Evolutionary conservation across 2,329 filamentous ascomycete genomes (phyloP).

Genomic region (Triangularia verruculosa): DNA sequence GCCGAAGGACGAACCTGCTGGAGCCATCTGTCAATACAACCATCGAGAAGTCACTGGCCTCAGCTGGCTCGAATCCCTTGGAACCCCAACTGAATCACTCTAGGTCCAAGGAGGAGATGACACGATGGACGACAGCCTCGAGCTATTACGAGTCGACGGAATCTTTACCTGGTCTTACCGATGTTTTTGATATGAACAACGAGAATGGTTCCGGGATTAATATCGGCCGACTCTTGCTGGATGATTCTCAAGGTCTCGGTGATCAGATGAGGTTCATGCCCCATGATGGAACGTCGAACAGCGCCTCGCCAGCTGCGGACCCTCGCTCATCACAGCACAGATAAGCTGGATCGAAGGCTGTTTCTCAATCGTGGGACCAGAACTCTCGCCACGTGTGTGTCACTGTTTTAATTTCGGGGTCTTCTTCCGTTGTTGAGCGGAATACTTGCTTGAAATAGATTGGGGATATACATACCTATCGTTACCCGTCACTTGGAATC

Average conservation of each 20-base stretch:
- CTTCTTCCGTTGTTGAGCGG: neutral
- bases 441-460: neutral
- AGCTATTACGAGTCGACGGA: constrained; percentile 34
- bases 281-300: constrained; percentile 7
- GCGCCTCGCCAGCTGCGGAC: constrained; percentile 10
- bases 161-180: constrained; percentile 34
- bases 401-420: constrained; percentile 1
- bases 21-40: constrained; percentile 52
- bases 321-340: constrained; percentile 5
- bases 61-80: constrained; percentile 38
- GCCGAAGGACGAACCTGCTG: constrained; percentile 39
- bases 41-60: constrained; percentile 45
- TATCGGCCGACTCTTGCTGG: constrained; percentile 58
- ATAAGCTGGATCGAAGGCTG: neutral
- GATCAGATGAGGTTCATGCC: constrained; percentile 7
- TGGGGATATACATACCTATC: constrained; percentile 3
- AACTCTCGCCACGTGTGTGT: neutral
- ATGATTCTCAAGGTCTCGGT: constrained; percentile 40
- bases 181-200: constrained; percentile 43
- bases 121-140: constrained; percentile 39
- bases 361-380: neutral
- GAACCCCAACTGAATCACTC: constrained; percentile 41
- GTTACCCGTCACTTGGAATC: neutral
- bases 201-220: constrained; percentile 55
- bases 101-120: constrained; percentile 47